phyloP scores from a whole-genome alignment of 2,329 filamentous ascomycete genomes.

The Aspergillus hortae region DNA sequence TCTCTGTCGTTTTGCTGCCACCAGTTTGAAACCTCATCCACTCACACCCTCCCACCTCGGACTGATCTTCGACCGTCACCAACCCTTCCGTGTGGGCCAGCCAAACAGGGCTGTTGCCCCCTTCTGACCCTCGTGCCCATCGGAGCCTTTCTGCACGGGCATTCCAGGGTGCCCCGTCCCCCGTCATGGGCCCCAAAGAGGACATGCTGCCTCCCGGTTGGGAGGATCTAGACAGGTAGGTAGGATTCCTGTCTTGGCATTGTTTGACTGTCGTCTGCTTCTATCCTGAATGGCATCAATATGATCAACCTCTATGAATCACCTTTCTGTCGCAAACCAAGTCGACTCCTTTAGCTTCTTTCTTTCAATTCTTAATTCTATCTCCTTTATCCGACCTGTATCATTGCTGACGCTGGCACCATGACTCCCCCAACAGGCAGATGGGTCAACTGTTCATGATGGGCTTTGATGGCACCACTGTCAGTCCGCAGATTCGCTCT shows the following conservation, averaged over 20 bases:
- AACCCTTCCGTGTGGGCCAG: slow-evolving; percentile 6
- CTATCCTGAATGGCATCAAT: not conserved
- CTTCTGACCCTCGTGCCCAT: slow-evolving; percentile 1
- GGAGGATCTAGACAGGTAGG: slow-evolving; percentile 41
- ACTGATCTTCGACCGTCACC: slow-evolving; percentile 5
- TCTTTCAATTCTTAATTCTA: not conserved
- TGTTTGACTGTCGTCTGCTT: not conserved
- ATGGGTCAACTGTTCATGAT: slow-evolving; percentile 62
- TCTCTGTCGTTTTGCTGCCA: slow-evolving; percentile 11
- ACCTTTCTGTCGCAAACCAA: too few relatives aligned
- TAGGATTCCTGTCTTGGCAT: slow-evolving; percentile 25
- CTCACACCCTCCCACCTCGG: slow-evolving; percentile 1
- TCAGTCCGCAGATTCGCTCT: slow-evolving; percentile 60
- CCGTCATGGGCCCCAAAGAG: slow-evolving; percentile 39
- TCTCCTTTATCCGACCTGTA: not conserved
- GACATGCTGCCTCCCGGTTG: slow-evolving; percentile 39
- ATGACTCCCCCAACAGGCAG: slow-evolving; percentile 63
- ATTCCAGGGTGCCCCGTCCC: slow-evolving; percentile 29
- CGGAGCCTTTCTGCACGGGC: slow-evolving; percentile 17
- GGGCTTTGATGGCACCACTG: slow-evolving; percentile 63
- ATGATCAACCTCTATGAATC: too few relatives aligned
- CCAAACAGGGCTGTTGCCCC: not conserved
- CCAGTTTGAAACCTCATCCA: slow-evolving; percentile 6
- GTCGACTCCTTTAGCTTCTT: not conserved
- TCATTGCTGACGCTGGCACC: slow-evolving; percentile 49